phyloP scores from a whole-genome alignment of 139 green algal species.

The Chlamydomonas incerta region DNA sequence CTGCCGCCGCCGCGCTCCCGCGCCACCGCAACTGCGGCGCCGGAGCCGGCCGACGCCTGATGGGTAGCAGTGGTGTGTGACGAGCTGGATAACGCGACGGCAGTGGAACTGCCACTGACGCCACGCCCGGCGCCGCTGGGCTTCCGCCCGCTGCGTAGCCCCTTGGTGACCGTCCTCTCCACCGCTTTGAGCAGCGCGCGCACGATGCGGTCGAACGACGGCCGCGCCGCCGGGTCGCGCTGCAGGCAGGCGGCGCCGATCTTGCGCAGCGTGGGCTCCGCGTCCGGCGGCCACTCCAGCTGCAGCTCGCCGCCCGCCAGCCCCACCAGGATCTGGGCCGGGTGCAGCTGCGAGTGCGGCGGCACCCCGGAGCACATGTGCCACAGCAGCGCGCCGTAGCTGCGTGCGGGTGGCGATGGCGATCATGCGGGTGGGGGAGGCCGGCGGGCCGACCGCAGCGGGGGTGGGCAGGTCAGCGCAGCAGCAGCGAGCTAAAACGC shows the following conservation, averaged over 20 bases:
- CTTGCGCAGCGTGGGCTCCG: constrained; percentile 6
- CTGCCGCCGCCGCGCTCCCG: too few species aligned
- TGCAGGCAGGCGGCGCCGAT: constrained; percentile 26
- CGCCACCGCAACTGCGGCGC: too few species aligned
- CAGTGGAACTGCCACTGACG: too few species aligned
- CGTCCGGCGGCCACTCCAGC: constrained; percentile 13
- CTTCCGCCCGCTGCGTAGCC: not conserved
- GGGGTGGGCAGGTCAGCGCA: too few species aligned
- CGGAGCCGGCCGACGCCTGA: too few species aligned
- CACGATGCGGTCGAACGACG: not conserved
- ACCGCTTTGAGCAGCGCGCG: not conserved
- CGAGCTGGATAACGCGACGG: too few species aligned
- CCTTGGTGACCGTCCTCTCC: not conserved
- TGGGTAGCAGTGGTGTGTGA: too few species aligned
- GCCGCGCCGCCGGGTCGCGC: constrained; percentile 4
- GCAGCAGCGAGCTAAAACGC: too few species aligned
- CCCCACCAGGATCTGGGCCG: constrained; percentile 30
- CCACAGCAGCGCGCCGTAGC: constrained; percentile 23
- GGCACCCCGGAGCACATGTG: constrained; percentile 13
- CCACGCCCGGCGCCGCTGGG: not conserved
- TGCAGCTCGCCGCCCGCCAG: constrained; percentile 13
- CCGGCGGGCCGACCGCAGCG: too few species aligned
- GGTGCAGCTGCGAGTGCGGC: constrained; percentile 7
- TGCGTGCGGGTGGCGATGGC: too few species aligned
- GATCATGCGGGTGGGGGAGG: too few species aligned